These are phyloP conservation scores for Pichia sp. DNA, from an alignment of 1,139 yeast species.

Conservation along the genomic window DNA sequence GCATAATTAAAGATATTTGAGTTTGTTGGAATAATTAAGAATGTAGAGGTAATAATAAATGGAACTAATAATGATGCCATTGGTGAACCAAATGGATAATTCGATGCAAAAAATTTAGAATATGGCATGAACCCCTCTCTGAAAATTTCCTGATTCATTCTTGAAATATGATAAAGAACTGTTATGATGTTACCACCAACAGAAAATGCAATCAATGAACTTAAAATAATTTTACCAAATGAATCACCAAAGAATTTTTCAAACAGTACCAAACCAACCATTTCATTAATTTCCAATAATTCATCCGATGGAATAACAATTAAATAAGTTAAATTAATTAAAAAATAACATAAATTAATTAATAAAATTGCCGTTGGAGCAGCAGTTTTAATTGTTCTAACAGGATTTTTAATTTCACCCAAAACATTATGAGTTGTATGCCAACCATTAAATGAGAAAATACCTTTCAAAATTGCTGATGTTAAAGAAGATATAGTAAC, in stretches of 20 bases:
- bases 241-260: constrained; percentile 48
- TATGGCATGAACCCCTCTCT: constrained; percentile 55
- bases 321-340: constrained; percentile 48
- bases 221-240: constrained; percentile 44
- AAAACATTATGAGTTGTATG: constrained; percentile 53
- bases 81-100: constrained; percentile 53
- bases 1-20: constrained; percentile 44
- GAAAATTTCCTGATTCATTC: constrained; percentile 55
- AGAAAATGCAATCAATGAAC: constrained; percentile 49
- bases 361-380: constrained; percentile 48
- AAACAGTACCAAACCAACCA: constrained; percentile 51
- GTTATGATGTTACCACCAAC: constrained; percentile 58
- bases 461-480: constrained; percentile 48
- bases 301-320: constrained; percentile 49
- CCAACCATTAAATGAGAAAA: constrained; percentile 58
- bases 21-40: constrained; percentile 30
- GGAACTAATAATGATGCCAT: constrained; percentile 36
- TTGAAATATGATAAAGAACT: constrained; percentile 51
- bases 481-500: constrained; percentile 39
- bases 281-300: constrained; percentile 41
- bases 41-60: constrained; percentile 26
- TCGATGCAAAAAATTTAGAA: constrained; percentile 47
- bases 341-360: constrained; percentile 42
- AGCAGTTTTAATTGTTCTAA: constrained; percentile 46
- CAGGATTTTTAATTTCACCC: constrained; percentile 52